Evolutionary conservation across 2,329 filamentous ascomycete species (phyloP), one percentile per base, ranked within the genome.

Genomic region (Penicillium sp.): DNA sequence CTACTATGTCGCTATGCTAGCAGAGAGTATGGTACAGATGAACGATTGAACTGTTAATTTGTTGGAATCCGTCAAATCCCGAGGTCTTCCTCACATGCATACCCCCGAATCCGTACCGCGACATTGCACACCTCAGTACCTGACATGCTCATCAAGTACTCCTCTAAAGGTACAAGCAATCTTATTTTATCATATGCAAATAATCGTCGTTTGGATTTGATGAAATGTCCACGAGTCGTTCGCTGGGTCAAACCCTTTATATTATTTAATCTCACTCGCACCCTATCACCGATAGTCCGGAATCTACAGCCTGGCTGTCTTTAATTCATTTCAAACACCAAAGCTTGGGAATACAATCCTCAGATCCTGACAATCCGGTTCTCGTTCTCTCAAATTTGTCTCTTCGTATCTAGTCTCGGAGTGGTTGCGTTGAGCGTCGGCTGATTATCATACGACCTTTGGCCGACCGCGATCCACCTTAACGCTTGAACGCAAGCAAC

Each of bases 401-500:
- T 31, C 14, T 28, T 12, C 43, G n/a, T 31, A 7, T 47, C 5
- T n/a, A 25, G 20, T 20, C 20, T 20, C 20, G 2, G 15, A 20
- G 22, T 8, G 20, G 1, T 8, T 31, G 28, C 28, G 7, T 17
- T 42, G 31, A 55, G 22, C 12, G 17, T 52, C 31, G 34, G 22
- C 39, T 34, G 38, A 47, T 51, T 31, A 49, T 53, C 58, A 48
- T 56, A 59, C 54, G 58, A 56, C 28, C 55, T 17, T 47, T 22
- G 15, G 37, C 38, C 22, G 15, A 31, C 31, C 15, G 20, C 28
- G 54, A 50, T 38, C 54, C 54, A 56, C 45, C 5, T 39, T 12
- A 20, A 35, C 20, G n/a, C 38, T 10, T 49, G 31, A 56, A 35
- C 53, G 17, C 34, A 55, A 49, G 10, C n/a, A 8, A 50, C 35